Conservation (phyloP, 495 filamentous ascomycete species). For the Penicillium dipodomyicola region DNA sequence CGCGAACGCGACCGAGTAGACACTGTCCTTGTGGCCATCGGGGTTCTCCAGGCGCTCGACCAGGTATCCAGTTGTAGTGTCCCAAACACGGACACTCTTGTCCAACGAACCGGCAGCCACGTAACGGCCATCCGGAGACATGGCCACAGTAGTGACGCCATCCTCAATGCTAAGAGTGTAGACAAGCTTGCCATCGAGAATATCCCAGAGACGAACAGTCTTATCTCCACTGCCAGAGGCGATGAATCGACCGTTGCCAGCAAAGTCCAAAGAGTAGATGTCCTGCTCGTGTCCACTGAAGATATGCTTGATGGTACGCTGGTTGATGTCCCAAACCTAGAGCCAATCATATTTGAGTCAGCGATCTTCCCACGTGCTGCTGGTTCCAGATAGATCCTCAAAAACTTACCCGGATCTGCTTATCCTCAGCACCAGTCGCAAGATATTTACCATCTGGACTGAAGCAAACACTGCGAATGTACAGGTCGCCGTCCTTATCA, state of each 20-base stretch:
- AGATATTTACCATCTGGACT: slow-evolving; percentile 87
- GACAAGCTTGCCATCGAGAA: slow-evolving; percentile 68
- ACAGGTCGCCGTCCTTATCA: slow-evolving; percentile 80
- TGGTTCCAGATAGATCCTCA: neutral
- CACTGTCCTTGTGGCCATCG: slow-evolving; percentile 86
- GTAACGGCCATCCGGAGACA: slow-evolving; percentile 82
- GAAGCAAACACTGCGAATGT: slow-evolving; percentile 90
- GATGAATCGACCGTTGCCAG: slow-evolving; percentile 81
- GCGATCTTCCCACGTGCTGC: neutral
- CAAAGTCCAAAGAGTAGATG: slow-evolving; percentile 91
- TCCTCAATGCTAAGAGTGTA: slow-evolving; percentile 83
- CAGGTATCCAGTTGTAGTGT: slow-evolving; percentile 73
- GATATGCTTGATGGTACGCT: slow-evolving; percentile 71
- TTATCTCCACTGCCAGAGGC: slow-evolving; percentile 86
- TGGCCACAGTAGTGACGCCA: slow-evolving; percentile 87
- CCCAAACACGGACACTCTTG: slow-evolving; percentile 90
- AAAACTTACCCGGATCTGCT: slow-evolving; percentile 76
- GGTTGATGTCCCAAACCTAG: slow-evolving; percentile 85
- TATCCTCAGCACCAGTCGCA: slow-evolving; percentile 87
- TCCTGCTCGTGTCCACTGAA: slow-evolving; percentile 89
- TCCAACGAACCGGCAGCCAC: slow-evolving; percentile 86
- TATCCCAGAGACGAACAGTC: slow-evolving; percentile 87
- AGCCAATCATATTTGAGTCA: slow-evolving; percentile 11
- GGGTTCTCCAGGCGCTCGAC: slow-evolving; percentile 80
- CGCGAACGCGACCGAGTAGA: slow-evolving; percentile 90